A percentile compares a stretch with the other conserved stretches of the same genome.
Evolutionary conservation across 495 filamentous ascomycete species (phyloP).

Genomic region (Trichoderma orchidacearum): DNA sequence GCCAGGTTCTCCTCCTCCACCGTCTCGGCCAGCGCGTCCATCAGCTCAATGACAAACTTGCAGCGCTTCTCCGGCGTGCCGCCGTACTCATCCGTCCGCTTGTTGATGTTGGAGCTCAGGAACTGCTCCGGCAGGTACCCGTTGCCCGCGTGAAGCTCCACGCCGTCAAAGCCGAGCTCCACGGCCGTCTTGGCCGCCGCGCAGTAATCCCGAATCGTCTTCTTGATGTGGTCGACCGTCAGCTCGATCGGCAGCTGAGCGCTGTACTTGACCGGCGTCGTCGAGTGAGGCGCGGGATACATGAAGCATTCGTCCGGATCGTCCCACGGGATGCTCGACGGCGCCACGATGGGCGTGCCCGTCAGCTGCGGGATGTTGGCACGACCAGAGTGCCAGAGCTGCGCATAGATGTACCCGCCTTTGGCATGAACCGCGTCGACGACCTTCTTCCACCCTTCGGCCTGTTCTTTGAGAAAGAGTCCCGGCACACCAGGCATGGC

Average conservation of each 20-base stretch:
- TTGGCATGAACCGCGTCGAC: conserved; percentile 39
- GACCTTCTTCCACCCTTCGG: conserved; percentile 34
- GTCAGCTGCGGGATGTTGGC: conserved; percentile 31
- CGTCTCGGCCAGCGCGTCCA: conserved; percentile 17
- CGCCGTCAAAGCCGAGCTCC: conserved; percentile 34
- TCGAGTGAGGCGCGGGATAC: conserved; percentile 5
- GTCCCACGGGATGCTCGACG: conserved; percentile 6
- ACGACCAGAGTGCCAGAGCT: conserved; percentile 40
- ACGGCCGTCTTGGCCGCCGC: conserved; percentile 22
- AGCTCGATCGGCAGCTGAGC: conserved; percentile 26
- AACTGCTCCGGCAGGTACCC: conserved; percentile 46
- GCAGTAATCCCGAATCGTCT: conserved; percentile 20
- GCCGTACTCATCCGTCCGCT: conserved; percentile 36
- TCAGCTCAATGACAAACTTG: conserved; percentile 31
- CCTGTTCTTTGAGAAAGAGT: conserved; percentile 32
- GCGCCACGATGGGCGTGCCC: conserved; percentile 11
- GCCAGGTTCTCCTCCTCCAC: conserved; percentile 24
- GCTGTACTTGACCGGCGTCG: conserved; percentile 2
- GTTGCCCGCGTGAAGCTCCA: conserved; percentile 43
- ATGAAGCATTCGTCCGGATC: not conserved
- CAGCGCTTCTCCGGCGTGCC: conserved; percentile 37
- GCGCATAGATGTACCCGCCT: conserved; percentile 37
- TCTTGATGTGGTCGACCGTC: conserved; percentile 28
- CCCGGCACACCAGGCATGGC: conserved; percentile 34
- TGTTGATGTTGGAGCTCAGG: conserved; percentile 35